Conservation (phyloP, 768 basidiomycete genomes). For the Austroboletus festivus region DNA sequence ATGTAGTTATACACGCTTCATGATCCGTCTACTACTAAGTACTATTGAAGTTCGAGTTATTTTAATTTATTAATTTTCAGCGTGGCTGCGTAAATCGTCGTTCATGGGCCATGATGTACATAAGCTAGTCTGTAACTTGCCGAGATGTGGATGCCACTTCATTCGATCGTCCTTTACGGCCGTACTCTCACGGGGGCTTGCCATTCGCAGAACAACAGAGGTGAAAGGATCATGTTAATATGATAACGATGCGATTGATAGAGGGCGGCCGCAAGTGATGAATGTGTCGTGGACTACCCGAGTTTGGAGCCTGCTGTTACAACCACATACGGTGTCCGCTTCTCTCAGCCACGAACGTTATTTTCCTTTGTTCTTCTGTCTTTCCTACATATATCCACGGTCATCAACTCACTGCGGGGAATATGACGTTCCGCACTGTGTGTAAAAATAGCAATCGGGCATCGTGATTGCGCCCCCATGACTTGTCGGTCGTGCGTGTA, state of each 20-base stretch:
- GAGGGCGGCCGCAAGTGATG: slow-evolving; percentile 11
- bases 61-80: background rate
- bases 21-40: slow-evolving; percentile 9
- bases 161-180: slow-evolving; percentile 5
- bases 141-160: slow-evolving; percentile 8
- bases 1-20: background rate
- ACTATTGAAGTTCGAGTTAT: background rate
- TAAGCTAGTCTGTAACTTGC: background rate
- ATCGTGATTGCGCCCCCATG: slow-evolving; percentile 19
- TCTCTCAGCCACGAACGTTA: background rate
- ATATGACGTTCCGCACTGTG: slow-evolving; percentile 16
- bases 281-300: slow-evolving; percentile 6
- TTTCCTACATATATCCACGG: slow-evolving; percentile 7
- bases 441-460: slow-evolving; percentile 14
- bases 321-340: background rate
- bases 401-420: slow-evolving; percentile 24
- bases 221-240: slow-evolving; percentile 2
- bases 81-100: slow-evolving; percentile 7
- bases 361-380: slow-evolving; percentile 11
- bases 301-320: background rate
- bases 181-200: slow-evolving; percentile 12
- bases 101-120: too few species aligned
- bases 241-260: slow-evolving; percentile 9
- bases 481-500: slow-evolving; percentile 5
- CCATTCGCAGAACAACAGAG: slow-evolving; percentile 2